Percentiles rank a stretch among this genome's conserved stretches.
These are phyloP conservation scores for Physocladia obscura DNA, from an alignment of 192 early-diverging fungal genomes.

Conservation along the genomic window DNA sequence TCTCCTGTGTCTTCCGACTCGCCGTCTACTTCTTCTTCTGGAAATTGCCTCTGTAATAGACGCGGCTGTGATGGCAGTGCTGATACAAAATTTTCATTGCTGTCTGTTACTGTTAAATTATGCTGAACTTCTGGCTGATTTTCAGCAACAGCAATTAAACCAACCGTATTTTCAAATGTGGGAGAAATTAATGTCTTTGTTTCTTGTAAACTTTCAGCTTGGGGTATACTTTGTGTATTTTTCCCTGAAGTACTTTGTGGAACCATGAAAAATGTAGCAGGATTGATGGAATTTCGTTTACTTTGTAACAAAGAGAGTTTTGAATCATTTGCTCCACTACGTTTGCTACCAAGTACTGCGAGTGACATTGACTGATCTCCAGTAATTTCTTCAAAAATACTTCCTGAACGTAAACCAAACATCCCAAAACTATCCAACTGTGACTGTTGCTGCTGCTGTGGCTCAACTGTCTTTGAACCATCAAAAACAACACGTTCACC, in stretches of 20 bases:
- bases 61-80: too few species aligned
- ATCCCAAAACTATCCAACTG: not conserved
- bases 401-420: not conserved
- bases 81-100: too few species aligned
- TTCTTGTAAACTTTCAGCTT: not conserved
- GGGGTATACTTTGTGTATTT: not conserved
- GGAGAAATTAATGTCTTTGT: not conserved
- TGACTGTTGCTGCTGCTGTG: not conserved
- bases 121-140: too few species aligned
- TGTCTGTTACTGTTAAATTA: too few species aligned
- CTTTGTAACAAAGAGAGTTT: too few species aligned
- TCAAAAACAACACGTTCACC: conserved; percentile 15
- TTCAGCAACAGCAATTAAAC: too few species aligned
- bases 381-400: conserved; percentile 3
- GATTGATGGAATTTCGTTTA: too few species aligned
- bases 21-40: not conserved
- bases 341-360: not conserved
- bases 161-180: not conserved
- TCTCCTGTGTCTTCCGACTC: conserved; percentile 2
- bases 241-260: not conserved
- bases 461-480: not conserved
- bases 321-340: too few species aligned
- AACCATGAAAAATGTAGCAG: too few species aligned
- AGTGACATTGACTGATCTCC: not conserved
- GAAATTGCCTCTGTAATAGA: too few species aligned